Evolutionary conservation across 2,329 filamentous ascomycete genomes (phyloP), one percentile per base, ranked within the genome.

Genomic region (Colletotrichum acutatum): DNA sequence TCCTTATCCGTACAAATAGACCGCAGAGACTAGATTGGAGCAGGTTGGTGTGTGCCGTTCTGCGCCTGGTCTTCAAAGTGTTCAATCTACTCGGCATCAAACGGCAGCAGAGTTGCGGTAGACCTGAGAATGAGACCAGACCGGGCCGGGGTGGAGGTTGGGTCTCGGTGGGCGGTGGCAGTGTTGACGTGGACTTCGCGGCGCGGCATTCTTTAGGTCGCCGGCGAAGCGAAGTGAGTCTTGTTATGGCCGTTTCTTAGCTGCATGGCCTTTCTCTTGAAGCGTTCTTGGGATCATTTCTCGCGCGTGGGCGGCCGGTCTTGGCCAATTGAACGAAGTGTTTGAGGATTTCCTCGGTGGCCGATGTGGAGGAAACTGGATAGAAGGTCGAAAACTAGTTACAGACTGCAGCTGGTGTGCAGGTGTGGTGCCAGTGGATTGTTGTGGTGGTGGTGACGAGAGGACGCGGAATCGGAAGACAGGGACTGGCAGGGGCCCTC

Each of bases 211-310:
- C 66, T 59, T 19, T 22, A 58, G 64, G 58, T 71, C 49, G 34
- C 57, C 52, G 57, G 58, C 49, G 53, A 70, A 70, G 59, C 66
- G 66, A 60, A 54, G 70, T 60, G 59, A 72, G 64, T 72, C 59
- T 63, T 70, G 66, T 46, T 28, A 72, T 28, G 66, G 22, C 53
- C 54, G 56, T 42, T 73, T 56, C 66, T 57, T 71, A 58, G 71
- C 54, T 56, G 67, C 71, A 66, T 70, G 46, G n/a, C 56, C 46
- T 60, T 71, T 66, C 69, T 65, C 70, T 72, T 72, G 66, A 60
- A 61, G 24, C 32, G 56, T 60, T 70, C 56, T 63, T 70, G 59
- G 56, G 32, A 32, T 22, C 60, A 56, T 72, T 71, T 53, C 58
- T 32, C 28, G 26, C 32, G 28, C 19, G 42, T 24, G 49, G 34